Evolutionary conservation across 495 filamentous ascomycete genomes (phyloP).

Genomic region (Hyaloscypha hepaticicola): DNA sequence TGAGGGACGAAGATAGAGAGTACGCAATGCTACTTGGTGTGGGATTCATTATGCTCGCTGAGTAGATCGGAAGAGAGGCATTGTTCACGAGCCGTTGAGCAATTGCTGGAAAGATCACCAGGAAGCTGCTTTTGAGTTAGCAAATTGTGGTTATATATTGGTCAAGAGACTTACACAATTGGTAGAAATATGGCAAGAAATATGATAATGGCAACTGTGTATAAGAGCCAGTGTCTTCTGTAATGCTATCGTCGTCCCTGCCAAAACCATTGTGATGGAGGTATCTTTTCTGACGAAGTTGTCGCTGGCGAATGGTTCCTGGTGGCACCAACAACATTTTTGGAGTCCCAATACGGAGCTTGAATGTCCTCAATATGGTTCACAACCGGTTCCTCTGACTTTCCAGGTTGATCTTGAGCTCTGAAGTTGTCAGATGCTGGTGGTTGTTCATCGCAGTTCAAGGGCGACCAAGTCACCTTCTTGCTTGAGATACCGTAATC

Average conservation of each 20-base stretch:
- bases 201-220: neutral
- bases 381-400: no score
- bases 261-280: neutral
- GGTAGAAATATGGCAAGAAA: neutral
- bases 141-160: neutral
- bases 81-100: neutral
- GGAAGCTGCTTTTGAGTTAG: neutral
- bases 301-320: neutral
- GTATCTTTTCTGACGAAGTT: neutral
- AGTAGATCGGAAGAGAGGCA: neutral
- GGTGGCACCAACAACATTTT: no score
- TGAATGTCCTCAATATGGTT: no score
- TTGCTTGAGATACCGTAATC: no score
- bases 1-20: neutral
- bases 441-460: no score
- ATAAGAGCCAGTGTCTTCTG: neutral
- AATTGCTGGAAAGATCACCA: neutral
- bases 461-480: no score
- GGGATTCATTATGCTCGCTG: neutral
- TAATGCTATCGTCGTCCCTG: neutral
- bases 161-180: neutral
- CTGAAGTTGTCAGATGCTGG: no score
- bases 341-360: no score
- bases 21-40: neutral
- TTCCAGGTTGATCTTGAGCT: no score